Base-by-base conservation (phyloP, 2,329 filamentous ascomycete species). In the Stachybotrys echinatus region DNA sequence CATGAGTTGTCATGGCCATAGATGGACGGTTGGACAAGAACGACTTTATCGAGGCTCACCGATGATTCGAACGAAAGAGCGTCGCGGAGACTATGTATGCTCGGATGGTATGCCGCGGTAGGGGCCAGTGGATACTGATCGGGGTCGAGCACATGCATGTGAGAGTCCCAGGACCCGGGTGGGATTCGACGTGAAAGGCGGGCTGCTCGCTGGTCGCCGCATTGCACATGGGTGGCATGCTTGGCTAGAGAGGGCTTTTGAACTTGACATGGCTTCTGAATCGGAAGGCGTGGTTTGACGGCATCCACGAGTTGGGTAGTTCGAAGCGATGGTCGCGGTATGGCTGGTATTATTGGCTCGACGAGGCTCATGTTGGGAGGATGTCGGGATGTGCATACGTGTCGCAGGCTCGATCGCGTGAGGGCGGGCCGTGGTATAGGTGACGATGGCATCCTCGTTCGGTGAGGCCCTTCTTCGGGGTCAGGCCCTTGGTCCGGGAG, bases 121-220 rank as follows among this genome's bases (percentile, higher is more conserved):
- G 69, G 52, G 22, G 70, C 65, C 8, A 83, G 61, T 1, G 77
- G 73, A 58, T 78, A 84, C 7, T 61, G 61, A 19, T 65, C 58
- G 0, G 77, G 79, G 48, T 83, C 77, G 45, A 83, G 70, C 31
- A 85, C 74, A 60, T 85, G 83, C 78, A 85, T 84, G 61, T 85
- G 81, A 47, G 74, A 77, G 59, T 84, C 80, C 80, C 81, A 84
- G 50, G 80, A 70, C 14, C 68, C 67, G 14, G 54, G 50, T 4
- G 76, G 74, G 49, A 75, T 69, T n/a, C 51, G 52, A 19, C 51
- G 45, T 10, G 51, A 34, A 23, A 61, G 47, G 45, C 18, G 21
- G 50, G 19, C 42, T 50, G 21, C 23, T 21, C 27, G 27, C 10
- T 34, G 27, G 10, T 14, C 14, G 39, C 14, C 23, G 38, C 3